phyloP scores from a whole-genome alignment of 768 basidiomycete species.

The Boletus insuetus region DNA sequence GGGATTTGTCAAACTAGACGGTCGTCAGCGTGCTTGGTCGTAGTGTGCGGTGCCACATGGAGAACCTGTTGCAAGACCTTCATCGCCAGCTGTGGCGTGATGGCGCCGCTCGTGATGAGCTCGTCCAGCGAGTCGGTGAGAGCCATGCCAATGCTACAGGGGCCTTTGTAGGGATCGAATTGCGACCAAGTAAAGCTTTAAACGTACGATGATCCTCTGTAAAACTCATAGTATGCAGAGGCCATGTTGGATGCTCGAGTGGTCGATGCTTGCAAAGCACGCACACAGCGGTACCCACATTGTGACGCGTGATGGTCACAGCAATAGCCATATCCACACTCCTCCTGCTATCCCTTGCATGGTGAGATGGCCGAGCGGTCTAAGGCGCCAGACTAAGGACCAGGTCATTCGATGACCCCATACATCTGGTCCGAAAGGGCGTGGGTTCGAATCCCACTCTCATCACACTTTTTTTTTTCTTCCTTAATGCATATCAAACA shows the following conservation, averaged over 20 bases:
- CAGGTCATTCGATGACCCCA: slow-evolving; percentile 30
- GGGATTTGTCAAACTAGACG: slow-evolving; percentile 89
- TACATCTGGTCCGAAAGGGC: slow-evolving; percentile 39
- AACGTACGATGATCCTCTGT: slow-evolving; percentile 86
- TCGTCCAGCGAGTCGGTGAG: slow-evolving; percentile 98
- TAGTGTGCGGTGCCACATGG: slow-evolving; percentile 11
- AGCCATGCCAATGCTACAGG: slow-evolving; percentile 87
- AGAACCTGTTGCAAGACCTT: slow-evolving; percentile 93
- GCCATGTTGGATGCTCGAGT: slow-evolving; percentile 48
- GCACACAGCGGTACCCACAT: too few species aligned
- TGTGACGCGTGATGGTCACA: slow-evolving; percentile 28
- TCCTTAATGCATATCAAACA: too few species aligned
- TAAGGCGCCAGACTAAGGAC: slow-evolving; percentile 62
- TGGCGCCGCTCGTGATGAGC: slow-evolving; percentile 93
- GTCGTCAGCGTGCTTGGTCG: slow-evolving; percentile 12
- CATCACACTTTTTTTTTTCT: slow-evolving; percentile 17
- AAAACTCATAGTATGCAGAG: slow-evolving; percentile 88
- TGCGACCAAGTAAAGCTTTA: neutral
- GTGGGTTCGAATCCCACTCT: slow-evolving; percentile 44
- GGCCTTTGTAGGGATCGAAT: neutral
- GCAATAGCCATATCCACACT: fast-evolving
- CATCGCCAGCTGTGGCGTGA: slow-evolving; percentile 98
- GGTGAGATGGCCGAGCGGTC: slow-evolving; percentile 58
- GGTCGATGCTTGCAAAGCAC: slow-evolving; percentile 6
- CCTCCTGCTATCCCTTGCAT: fast-evolving